Evolutionary conservation across 805 yeast species (phyloP).

Genomic region (Ogataea populi-albae): DNA sequence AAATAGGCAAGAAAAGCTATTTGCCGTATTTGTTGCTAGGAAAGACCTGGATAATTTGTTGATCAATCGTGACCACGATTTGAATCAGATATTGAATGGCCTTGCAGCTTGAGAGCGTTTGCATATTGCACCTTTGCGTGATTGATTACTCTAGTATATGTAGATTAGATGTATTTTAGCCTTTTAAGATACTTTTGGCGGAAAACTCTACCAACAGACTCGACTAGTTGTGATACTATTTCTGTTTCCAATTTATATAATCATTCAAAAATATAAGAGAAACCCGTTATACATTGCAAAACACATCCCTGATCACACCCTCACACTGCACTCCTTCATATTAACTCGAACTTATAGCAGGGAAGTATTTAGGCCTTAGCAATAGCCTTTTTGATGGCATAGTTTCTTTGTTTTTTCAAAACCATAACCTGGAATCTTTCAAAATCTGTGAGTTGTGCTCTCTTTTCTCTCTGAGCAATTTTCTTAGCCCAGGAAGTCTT

Average conservation of each 20-base stretch:
- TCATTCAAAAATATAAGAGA: constrained; percentile 11
- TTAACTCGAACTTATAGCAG: constrained; percentile 2
- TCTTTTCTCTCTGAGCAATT: constrained; percentile 91
- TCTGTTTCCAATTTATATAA: constrained; percentile 19
- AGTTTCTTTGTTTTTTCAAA: constrained; percentile 96
- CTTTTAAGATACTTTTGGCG: too few species aligned
- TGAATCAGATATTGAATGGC: constrained; percentile 17
- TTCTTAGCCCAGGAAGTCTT: constrained; percentile 96
- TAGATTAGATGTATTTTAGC: too few species aligned
- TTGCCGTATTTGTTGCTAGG: constrained; percentile 29
- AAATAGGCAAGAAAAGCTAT: constrained; percentile 19
- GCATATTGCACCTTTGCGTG: neutral
- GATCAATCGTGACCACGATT: constrained; percentile 6
- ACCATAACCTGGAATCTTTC: constrained; percentile 99
- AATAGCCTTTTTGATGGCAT: constrained; percentile 90
- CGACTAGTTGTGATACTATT: too few species aligned
- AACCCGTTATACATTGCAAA: constrained; percentile 15
- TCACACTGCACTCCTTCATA: constrained; percentile 1
- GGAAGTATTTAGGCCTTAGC: constrained; percentile 75
- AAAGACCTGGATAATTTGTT: constrained; percentile 18
- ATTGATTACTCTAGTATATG: too few species aligned
- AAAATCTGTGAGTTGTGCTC: constrained; percentile 91
- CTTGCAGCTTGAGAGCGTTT: constrained; percentile 10
- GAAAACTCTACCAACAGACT: too few species aligned
- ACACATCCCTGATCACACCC: constrained; percentile 6